Base-by-base conservation (phyloP, 257 asterid species). In the Jacaranda copaia region DNA sequence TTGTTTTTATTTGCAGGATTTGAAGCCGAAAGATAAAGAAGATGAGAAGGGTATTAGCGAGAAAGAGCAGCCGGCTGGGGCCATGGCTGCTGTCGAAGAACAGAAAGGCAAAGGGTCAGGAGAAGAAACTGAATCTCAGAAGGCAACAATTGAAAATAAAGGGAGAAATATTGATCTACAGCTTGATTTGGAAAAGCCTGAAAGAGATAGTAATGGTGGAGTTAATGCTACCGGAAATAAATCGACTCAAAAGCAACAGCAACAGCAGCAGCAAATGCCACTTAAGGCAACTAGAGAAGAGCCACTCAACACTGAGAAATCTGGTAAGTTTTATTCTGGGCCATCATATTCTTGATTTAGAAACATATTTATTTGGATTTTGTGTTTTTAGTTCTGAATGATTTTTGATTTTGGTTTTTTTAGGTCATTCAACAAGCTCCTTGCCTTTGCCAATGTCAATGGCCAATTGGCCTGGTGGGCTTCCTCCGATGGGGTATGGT, bases 391-490 rank as follows among this genome's bases (percentile, higher is more conserved):
- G 77, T 68, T 49, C 2, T 35, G 72, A 53, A 42, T 3, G 20
- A 45, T 63, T 78, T 7, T 32, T 75, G 2, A 39, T 38, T 25
- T 58, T 72, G n/a, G 45, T 39, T n/a, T 77, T 46, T 66, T 40
- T 72, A 91, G 99, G 91, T 76, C 94, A 84, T 78, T 83, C 89
- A 4, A 15, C 86, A 1, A 83, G 85, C 77, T 81, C 97, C 3
- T 42, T 89, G 82, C 91, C 95, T 45, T 57, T 91, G 77, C 90
- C 96, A 0, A 77, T 95, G 91, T 82, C 98, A 2, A 79, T 91
- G 96, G 86, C 94, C 74, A 74, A 86, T 78, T 95, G 99, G 99
- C 96, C 98, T 38, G 91, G 96, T 80, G 99, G 93, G 79, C 93
- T 91, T 85, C 94, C 96, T 84, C 91, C 92, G 2, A 85, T 95